These are phyloP conservation scores for Wickerhamomyces tratensis DNA, from an alignment of 805 yeast genomes.

Conservation along the genomic window DNA sequence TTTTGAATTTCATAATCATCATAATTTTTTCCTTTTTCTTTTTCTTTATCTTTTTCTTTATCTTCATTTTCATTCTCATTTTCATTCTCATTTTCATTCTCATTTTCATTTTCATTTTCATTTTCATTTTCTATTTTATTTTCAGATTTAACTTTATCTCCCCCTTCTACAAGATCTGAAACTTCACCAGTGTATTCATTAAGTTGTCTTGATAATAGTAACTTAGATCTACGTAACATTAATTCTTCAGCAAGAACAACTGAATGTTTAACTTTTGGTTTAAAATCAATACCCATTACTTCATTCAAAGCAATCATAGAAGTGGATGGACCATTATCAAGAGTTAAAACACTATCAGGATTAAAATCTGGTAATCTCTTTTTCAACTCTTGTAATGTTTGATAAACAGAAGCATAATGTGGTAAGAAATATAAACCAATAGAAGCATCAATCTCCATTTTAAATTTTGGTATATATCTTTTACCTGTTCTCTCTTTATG, in stretches of 20 bases:
- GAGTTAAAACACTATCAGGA: conserved; percentile 64
- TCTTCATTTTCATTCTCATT: too few relatives aligned
- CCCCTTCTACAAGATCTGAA: conserved; percentile 12
- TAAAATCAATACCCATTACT: conserved; percentile 55
- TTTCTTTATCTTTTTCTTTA: too few relatives aligned
- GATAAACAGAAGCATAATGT: conserved; percentile 62
- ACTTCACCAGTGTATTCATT: conserved; percentile 31
- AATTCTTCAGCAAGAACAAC: conserved; percentile 60
- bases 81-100: conserved; percentile 1
- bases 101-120: conserved; percentile 3
- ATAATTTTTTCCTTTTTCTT: conserved; percentile 10
- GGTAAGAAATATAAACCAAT: conserved; percentile 75
- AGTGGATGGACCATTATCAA: conserved; percentile 87
- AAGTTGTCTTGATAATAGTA: conserved; percentile 60
- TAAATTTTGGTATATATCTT: conserved; percentile 29
- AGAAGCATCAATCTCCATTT: conserved; percentile 63
- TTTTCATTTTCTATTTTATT: conserved; percentile 1
- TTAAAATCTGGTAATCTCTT: conserved; percentile 46
- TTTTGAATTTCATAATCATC: conserved; percentile 16
- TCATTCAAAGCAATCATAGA: conserved; percentile 87
- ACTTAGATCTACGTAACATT: conserved; percentile 76
- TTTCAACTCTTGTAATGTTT: conserved; percentile 58
- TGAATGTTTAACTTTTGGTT: conserved; percentile 57
- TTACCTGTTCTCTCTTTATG: conserved; percentile 47
- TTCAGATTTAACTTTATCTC: conserved; percentile 5